A percentile compares a stretch with the other conserved stretches of the same genome.
Conservation (phyloP, 2,329 filamentous ascomycete species). For the Xylariomycetidae sp. region DNA sequence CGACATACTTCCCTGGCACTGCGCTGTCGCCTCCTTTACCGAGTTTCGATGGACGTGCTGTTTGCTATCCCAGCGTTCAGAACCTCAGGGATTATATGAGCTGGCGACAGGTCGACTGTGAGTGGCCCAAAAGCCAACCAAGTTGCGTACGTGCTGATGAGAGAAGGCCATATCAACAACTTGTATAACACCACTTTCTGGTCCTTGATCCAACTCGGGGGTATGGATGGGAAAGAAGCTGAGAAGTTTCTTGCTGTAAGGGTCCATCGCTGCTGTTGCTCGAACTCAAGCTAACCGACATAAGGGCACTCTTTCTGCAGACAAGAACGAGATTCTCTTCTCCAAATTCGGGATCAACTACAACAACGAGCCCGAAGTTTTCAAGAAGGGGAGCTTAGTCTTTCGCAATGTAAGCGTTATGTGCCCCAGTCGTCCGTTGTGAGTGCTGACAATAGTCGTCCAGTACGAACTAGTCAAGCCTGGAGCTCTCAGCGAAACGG, state of each 20-base stretch:
- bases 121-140: slow-evolving; percentile 25
- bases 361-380: slow-evolving; percentile 91
- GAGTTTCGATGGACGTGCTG: slow-evolving; percentile 87
- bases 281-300: slow-evolving; percentile 13
- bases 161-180: slow-evolving; percentile 88
- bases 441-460: slow-evolving; percentile 19
- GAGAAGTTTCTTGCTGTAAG: slow-evolving; percentile 71
- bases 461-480: slow-evolving; percentile 68
- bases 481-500: slow-evolving; percentile 37
- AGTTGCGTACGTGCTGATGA: slow-evolving; percentile 9
- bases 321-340: slow-evolving; percentile 97
- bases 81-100: slow-evolving; percentile 93
- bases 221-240: slow-evolving; percentile 69
- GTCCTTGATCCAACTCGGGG: slow-evolving; percentile 74
- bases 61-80: slow-evolving; percentile 75
- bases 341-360: slow-evolving; percentile 89
- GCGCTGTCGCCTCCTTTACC: slow-evolving; percentile 70
- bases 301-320: slow-evolving; percentile 73
- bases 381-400: slow-evolving; percentile 86
- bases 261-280: not conserved
- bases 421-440: not conserved
- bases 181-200: slow-evolving; percentile 98
- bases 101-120: slow-evolving; percentile 96
- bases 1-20: slow-evolving; percentile 64
- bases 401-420: slow-evolving; percentile 63